These are phyloP conservation scores for Annona squamosa DNA, from an alignment of 164 flowering plant species.

Conservation along the genomic window DNA sequence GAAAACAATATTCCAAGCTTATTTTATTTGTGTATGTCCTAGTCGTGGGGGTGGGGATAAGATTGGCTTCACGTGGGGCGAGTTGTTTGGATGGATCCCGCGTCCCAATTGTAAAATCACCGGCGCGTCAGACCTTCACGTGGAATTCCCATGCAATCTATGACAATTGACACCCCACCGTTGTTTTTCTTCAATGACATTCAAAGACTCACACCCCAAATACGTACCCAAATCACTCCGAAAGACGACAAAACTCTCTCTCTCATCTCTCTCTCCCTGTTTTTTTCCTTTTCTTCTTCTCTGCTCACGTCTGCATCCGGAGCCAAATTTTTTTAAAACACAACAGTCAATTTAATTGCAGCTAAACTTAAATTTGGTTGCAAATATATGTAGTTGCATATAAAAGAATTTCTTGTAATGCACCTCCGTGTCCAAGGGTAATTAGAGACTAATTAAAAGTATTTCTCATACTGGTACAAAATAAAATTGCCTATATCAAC, in stretches of 20 bases:
- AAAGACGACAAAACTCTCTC: neutral
- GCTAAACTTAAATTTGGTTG: too few relatives aligned
- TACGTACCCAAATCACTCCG: neutral
- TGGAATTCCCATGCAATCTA: slow-evolving; percentile 45
- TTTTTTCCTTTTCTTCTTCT: too few relatives aligned
- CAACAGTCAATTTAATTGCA: too few relatives aligned
- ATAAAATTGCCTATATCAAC: too few relatives aligned
- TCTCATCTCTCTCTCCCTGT: neutral
- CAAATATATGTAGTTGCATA: too few relatives aligned
- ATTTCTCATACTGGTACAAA: too few relatives aligned
- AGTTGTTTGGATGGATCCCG: neutral
- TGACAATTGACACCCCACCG: slow-evolving; percentile 9
- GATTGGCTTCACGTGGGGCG: slow-evolving; percentile 27
- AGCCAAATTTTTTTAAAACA: too few relatives aligned
- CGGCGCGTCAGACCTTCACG: slow-evolving; percentile 59
- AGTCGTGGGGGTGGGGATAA: slow-evolving; percentile 5
- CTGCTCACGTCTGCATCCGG: too few relatives aligned
- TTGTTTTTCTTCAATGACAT: neutral
- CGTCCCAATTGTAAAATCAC: slow-evolving; percentile 21
- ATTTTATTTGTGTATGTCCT: slow-evolving; percentile 2
- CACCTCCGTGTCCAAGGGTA: too few relatives aligned
- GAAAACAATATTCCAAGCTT: neutral
- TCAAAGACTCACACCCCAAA: neutral
- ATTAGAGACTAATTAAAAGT: too few relatives aligned
- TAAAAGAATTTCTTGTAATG: too few relatives aligned